Evolutionary conservation across 345 rosid genomes (phyloP), one percentile per base, ranked within the genome.

Genomic region (Eucalyptus tenuipes): DNA sequence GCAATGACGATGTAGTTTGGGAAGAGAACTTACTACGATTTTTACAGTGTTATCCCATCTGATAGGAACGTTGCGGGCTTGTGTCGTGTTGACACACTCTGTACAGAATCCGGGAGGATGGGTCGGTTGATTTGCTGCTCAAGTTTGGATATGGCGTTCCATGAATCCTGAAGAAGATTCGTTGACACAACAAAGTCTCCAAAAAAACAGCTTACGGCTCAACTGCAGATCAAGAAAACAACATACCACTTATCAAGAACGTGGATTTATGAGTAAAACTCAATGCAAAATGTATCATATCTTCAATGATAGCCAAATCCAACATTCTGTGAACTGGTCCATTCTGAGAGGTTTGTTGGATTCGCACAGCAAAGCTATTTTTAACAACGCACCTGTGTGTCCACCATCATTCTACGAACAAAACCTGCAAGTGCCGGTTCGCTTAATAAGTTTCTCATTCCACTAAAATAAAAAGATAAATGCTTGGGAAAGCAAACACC

Each of bases 101-200:
- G 11, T 22, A 55, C 61, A 55, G 27, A 55, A 55, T 2, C 12
- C 61, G 10, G 11, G 61, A 22, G 13, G 61, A 22, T 20, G 29
- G 25, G 29, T 24, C 9, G 13, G 61, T 8, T 55, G 61, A 7
- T 55, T 88, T 87, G 42, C 66, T 71, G 57, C 9, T 86, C 89
- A 66, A 91, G 86, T 85, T 90, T 42, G 17, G 20, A 85, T 89
- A 95, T 91, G 88, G 91, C 90, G 2, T 5, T 86, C 93, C 93
- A 94, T 45, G 96, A 91, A 50, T 29, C 86, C 4, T 84, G 57
- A 85, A 94, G 89, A 45, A 96, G 87, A 85, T 89, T 94, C 6
- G 96, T 91, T 89, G 87, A 91, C 88, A 89, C 90, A 90, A 87
- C 88, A 31, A 95, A 91, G 89, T 88, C 93, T 80, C 94, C 96